phyloP scores from a whole-genome alignment of 2,329 filamentous ascomycete species.

The Cladosporium sp. region DNA sequence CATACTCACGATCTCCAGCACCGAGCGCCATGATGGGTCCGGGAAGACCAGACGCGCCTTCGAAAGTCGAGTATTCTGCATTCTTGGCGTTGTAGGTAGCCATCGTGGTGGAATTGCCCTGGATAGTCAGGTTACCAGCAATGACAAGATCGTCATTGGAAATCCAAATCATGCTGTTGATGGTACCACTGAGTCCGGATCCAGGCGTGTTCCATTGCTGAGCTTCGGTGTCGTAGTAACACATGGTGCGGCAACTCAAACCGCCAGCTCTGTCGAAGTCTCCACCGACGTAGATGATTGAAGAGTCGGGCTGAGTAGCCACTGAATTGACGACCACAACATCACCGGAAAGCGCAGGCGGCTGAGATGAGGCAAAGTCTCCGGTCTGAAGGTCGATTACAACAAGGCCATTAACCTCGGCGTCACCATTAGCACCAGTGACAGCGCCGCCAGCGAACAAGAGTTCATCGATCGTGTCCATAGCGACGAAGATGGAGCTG shows the following conservation, averaged over 20 bases:
- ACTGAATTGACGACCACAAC: constrained; percentile 74
- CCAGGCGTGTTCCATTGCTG: constrained; percentile 80
- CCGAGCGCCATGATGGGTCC: constrained; percentile 76
- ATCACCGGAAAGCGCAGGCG: constrained; percentile 67
- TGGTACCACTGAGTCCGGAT: constrained; percentile 64
- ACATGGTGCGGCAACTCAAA: constrained; percentile 76
- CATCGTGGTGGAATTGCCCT: constrained; percentile 62
- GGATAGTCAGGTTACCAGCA: constrained; percentile 70
- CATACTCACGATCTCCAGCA: constrained; percentile 65
- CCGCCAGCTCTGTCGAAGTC: constrained; percentile 79
- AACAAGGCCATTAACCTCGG: constrained; percentile 66
- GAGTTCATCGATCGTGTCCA: constrained; percentile 62
- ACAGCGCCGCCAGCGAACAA: constrained; percentile 82
- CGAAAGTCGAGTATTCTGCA: constrained; percentile 62
- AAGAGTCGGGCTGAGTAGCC: constrained; percentile 62
- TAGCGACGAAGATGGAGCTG: constrained; percentile 69
- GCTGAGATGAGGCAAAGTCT: constrained; percentile 62
- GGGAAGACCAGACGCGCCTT: constrained; percentile 62
- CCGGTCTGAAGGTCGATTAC: constrained; percentile 69
- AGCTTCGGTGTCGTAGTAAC: constrained; percentile 66
- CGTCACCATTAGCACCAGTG: constrained; percentile 63
- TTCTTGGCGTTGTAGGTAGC: constrained; percentile 67
- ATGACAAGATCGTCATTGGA: constrained; percentile 67
- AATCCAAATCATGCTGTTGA: constrained; percentile 72
- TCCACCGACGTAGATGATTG: constrained; percentile 80